phyloP scores from a whole-genome alignment of 306 rosid species.

The Alnus rubra region DNA sequence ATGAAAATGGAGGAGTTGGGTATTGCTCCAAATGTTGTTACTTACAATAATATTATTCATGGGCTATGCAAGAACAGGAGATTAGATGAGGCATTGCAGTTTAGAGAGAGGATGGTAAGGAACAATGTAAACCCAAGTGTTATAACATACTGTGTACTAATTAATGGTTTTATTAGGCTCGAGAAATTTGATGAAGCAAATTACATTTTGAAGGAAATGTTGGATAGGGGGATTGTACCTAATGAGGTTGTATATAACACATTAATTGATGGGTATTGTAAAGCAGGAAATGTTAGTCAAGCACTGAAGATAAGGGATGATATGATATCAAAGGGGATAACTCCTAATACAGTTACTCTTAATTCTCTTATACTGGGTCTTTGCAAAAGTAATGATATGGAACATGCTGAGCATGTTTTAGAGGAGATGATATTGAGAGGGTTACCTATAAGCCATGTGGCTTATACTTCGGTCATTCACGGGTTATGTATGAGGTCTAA shows the following conservation, averaged over 20 bases:
- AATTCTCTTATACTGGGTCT: conserved; percentile 62
- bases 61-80: conserved; percentile 68
- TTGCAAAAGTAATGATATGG: conserved; percentile 51
- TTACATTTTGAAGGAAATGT: conserved; percentile 53
- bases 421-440: conserved; percentile 39
- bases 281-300: conserved; percentile 26
- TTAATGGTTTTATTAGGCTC: conserved; percentile 58
- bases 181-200: conserved; percentile 52
- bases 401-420: conserved; percentile 48
- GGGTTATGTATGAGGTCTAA: conserved; percentile 49
- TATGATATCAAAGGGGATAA: conserved; percentile 54
- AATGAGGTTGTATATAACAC: conserved; percentile 60
- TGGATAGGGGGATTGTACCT: conserved; percentile 49
- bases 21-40: conserved; percentile 63
- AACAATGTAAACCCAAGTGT: conserved; percentile 51
- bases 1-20: conserved; percentile 55
- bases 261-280: conserved; percentile 49
- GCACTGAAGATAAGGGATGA: conserved; percentile 65
- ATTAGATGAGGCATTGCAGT: conserved; percentile 50
- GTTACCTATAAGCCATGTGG: conserved; percentile 45
- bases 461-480: conserved; percentile 51
- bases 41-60: conserved; percentile 65
- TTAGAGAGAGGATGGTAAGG: conserved; percentile 54
- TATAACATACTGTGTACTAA: conserved; percentile 56
- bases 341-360: conserved; percentile 59